phyloP scores from a whole-genome alignment of 2,329 filamentous ascomycete species.

The Penicillium italicum region DNA sequence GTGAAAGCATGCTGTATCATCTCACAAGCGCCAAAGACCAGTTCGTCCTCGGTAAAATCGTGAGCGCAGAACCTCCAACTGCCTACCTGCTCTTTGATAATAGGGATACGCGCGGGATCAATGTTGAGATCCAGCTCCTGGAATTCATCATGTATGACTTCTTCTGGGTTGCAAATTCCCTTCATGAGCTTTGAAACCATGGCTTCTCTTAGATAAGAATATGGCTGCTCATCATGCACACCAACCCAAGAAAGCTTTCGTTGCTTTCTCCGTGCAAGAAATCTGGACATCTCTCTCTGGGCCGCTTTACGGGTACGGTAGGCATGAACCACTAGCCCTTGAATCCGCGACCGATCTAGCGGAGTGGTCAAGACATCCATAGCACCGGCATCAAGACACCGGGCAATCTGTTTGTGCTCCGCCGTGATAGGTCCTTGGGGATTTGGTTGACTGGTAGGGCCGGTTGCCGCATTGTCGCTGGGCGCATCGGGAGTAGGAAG shows the following conservation, averaged over 20 bases:
- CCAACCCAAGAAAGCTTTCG: slow-evolving; percentile 91
- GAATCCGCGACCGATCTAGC: slow-evolving; percentile 67
- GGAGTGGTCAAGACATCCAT: slow-evolving; percentile 81
- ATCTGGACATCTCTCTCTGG: slow-evolving; percentile 66
- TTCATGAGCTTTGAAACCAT: slow-evolving; percentile 90
- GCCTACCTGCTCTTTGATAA: slow-evolving; percentile 67
- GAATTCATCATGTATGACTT: slow-evolving; percentile 58
- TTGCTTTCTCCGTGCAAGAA: slow-evolving; percentile 68
- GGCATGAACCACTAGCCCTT: slow-evolving; percentile 74
- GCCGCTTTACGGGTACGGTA: slow-evolving; percentile 78
- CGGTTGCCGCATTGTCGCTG: slow-evolving; percentile 8
- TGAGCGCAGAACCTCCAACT: slow-evolving; percentile 89
- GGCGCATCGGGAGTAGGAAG: slow-evolving; percentile 21
- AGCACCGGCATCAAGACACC: slow-evolving; percentile 80
- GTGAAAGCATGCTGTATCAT: slow-evolving; percentile 88
- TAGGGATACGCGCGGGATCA: slow-evolving; percentile 59
- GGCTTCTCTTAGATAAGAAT: slow-evolving; percentile 82
- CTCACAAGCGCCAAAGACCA: slow-evolving; percentile 75
- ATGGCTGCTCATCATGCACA: slow-evolving; percentile 77
- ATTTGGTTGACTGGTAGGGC: slow-evolving; percentile 22
- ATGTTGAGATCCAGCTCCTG: slow-evolving; percentile 65
- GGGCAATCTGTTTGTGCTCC: slow-evolving; percentile 57
- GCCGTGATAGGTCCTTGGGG: slow-evolving; percentile 32
- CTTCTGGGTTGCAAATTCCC: slow-evolving; percentile 74
- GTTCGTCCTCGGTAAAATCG: slow-evolving; percentile 82